Conservation (phyloP, 805 yeast genomes). For the Dipodascus geniculatus region DNA sequence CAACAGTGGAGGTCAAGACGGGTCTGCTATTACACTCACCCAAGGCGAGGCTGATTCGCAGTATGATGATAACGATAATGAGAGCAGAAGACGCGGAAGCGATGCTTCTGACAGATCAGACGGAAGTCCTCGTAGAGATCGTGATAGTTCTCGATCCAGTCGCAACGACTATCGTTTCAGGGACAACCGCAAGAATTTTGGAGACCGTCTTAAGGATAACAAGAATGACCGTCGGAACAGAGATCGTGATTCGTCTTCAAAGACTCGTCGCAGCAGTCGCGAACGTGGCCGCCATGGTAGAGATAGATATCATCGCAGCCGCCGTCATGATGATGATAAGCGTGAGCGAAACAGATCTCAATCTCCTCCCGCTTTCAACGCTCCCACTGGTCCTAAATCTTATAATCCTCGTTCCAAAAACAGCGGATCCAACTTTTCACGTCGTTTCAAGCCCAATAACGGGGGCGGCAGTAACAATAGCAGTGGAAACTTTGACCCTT, state of each 20-base stretch:
- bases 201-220: conserved; percentile 5
- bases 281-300: conserved; percentile 2
- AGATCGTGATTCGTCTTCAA: conserved; percentile 2
- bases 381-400: conserved; percentile 14
- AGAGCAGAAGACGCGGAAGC: background rate
- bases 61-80: background rate
- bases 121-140: background rate
- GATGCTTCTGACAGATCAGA: conserved; percentile 2
- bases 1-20: background rate
- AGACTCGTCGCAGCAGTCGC: background rate
- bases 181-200: conserved; percentile 2
- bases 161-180: conserved; percentile 3
- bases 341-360: conserved; percentile 8
- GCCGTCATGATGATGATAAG: conserved; percentile 4
- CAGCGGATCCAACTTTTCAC: background rate
- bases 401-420: background rate
- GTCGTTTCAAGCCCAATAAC: background rate
- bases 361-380: conserved; percentile 10
- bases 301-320: conserved; percentile 4
- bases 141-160: background rate
- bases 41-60: conserved; percentile 4
- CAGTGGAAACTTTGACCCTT: background rate
- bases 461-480: background rate
- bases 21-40: background rate
- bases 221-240: conserved; percentile 2